phyloP scores from a whole-genome alignment of 257 asterid genomes.

The Capsicum baccatum region DNA sequence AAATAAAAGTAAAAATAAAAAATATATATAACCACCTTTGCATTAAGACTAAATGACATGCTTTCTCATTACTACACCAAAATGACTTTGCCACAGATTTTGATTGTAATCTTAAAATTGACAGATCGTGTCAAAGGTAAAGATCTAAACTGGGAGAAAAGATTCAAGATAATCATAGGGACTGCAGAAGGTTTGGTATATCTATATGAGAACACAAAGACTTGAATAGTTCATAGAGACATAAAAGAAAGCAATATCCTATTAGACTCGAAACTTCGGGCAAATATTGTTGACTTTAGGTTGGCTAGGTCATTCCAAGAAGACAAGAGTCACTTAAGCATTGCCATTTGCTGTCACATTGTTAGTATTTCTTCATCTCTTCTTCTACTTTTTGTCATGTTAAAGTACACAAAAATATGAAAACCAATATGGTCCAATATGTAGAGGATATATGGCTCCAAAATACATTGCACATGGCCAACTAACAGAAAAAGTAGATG shows the following conservation, averaged over 20 bases:
- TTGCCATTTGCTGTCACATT: slow-evolving; percentile 57
- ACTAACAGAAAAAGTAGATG: slow-evolving; percentile 51
- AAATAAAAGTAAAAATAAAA: not conserved
- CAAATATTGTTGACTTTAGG: too few relatives aligned
- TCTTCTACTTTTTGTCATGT: not conserved
- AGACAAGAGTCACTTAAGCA: slow-evolving; percentile 22
- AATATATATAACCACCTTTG: not conserved
- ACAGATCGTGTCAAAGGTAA: too few relatives aligned
- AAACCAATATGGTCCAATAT: not conserved
- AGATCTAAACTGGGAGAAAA: too few relatives aligned
- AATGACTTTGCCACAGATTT: too few relatives aligned
- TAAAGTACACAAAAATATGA: not conserved
- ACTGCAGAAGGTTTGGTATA: too few relatives aligned
- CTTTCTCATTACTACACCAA: not conserved
- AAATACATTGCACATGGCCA: slow-evolving; percentile 54
- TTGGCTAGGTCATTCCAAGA: too few relatives aligned
- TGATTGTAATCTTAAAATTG: too few relatives aligned
- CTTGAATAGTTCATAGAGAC: too few relatives aligned
- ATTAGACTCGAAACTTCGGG: too few relatives aligned
- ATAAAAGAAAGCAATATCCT: too few relatives aligned
- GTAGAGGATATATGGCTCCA: slow-evolving; percentile 59
- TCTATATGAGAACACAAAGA: too few relatives aligned
- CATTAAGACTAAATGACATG: not conserved
- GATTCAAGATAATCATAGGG: too few relatives aligned
- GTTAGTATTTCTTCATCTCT: slow-evolving; percentile 28